Conservation (phyloP, 768 basidiomycete species). For the Nidula microcarpa region DNA sequence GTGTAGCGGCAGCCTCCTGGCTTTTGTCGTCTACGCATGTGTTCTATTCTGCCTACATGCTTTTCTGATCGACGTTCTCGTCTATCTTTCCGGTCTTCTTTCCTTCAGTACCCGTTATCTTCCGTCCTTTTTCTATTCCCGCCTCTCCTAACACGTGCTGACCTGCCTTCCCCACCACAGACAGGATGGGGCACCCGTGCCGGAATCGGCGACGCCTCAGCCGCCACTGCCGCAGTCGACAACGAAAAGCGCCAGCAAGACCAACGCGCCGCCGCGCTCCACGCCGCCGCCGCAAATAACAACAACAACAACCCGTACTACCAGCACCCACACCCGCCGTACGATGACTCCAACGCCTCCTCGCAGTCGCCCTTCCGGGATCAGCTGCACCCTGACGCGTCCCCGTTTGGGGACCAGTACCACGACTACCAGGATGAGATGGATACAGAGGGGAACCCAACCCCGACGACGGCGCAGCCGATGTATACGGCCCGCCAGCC, state of each 20-base stretch:
- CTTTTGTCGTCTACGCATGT: no score
- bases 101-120: neutral
- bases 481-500: no score
- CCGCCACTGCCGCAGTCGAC: conserved; percentile 70
- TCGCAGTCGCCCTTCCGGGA: conserved; percentile 21
- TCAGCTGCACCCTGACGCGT: no score
- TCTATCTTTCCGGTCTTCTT: no score
- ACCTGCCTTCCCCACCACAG: conserved; percentile 25
- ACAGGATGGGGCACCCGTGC: conserved; percentile 97
- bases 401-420: no score
- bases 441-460: no score
- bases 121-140: neutral
- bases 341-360: conserved; percentile 8
- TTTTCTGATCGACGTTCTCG: no score
- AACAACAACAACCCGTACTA: conserved; percentile 23
- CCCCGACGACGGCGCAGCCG: no score
- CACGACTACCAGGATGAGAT: no score
- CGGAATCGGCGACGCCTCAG: conserved; percentile 81
- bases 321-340: conserved; percentile 7
- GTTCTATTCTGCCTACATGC: no score
- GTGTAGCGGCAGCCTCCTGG: no score
- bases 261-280: no score
- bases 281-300: conserved; percentile 9
- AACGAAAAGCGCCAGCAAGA: conserved; percentile 30
- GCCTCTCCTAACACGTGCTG: neutral